Evolutionary conservation across 2,329 filamentous ascomycete genomes (phyloP), one percentile per base, ranked within the genome.

Genomic region (Decorospora gaudefroyi): DNA sequence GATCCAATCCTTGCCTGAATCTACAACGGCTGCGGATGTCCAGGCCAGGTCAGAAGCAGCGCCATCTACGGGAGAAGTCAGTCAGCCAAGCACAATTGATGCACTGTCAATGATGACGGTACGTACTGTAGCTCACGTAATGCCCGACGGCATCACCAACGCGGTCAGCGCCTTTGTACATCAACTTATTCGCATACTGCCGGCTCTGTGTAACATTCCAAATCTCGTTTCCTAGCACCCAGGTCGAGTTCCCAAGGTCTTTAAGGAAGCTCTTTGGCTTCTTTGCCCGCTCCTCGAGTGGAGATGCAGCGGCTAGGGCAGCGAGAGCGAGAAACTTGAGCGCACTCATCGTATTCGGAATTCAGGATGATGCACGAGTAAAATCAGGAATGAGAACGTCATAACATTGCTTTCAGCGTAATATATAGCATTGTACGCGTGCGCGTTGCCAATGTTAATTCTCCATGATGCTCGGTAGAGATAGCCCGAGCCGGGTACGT

Each of bases 11-110:
- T 49, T 58, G 2, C 68, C 73, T 7, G 72, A 59, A 1, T 71
- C 67, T 26, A 68, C 66, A 19, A 80, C 72, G 0, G 62, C 61
- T 2, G 76, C 77, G 1, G 72, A 74, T 1, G 74, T 76, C 73
- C 75, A 79, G 21, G 66, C 71, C 4, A 79, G 61, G 46, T 79
- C 70, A 22, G 70, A 73, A 15, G 67, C 70, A 6, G 74, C 75
- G 17, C 76, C 76, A 42, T 77, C 75, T 78, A 19, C 26, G 8
- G 7, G 8, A 7, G 18, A 3, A 19, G 57, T 50, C n/a, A 8
- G 6, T 15, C 10, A 7, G 7, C 13, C n/a, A n/a, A n/a, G n/a
- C n/a, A n/a, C n/a, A n/a, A n/a, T n/a, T n/a, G n/a, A n/a, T n/a
- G n/a, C n/a, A n/a, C n/a, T n/a, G n/a, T n/a, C n/a, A n/a, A n/a